Evolutionary conservation across 2,329 filamentous ascomycete genomes (phyloP).

Genomic region (Alternaria atra): DNA sequence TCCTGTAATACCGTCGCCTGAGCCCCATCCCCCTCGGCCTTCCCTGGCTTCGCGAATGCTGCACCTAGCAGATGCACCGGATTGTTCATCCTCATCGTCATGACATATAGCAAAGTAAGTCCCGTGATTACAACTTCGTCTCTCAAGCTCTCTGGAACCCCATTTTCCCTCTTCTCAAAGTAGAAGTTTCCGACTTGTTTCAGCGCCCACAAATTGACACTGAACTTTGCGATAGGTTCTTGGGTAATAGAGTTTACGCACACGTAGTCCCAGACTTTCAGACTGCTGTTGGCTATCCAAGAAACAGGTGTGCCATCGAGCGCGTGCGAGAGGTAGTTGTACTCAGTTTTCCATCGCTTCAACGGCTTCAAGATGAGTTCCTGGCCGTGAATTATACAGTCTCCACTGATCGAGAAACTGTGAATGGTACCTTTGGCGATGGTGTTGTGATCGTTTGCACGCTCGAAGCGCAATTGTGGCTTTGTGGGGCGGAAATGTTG

Average conservation of each 20-base stretch:
- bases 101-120: conserved; percentile 30
- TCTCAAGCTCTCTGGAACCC: conserved; percentile 17
- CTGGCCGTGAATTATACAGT: conserved; percentile 24
- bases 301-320: conserved; percentile 14
- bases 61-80: conserved; percentile 27
- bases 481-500: conserved; percentile 31
- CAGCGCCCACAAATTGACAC: conserved; percentile 27
- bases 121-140: conserved; percentile 32
- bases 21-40: conserved; percentile 10
- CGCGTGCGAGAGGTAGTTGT: conserved; percentile 31
- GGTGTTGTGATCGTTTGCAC: conserved; percentile 1
- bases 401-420: conserved; percentile 25
- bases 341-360: conserved; percentile 29
- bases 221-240: conserved; percentile 28
- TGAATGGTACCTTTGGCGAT: conserved; percentile 28
- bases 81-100: conserved; percentile 30
- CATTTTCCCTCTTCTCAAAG: conserved; percentile 20
- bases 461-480: conserved; percentile 27
- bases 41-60: conserved; percentile 28
- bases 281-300: conserved; percentile 24
- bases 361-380: conserved; percentile 27
- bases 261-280: conserved; percentile 33
- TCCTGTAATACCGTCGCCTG: neutral
- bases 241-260: conserved; percentile 27
- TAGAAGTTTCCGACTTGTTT: conserved; percentile 31